Percentiles rank a stretch among this genome's conserved stretches.
These are phyloP conservation scores for Capsicum pubescens DNA, from an alignment of 257 asterid genomes.

Conservation along the genomic window DNA sequence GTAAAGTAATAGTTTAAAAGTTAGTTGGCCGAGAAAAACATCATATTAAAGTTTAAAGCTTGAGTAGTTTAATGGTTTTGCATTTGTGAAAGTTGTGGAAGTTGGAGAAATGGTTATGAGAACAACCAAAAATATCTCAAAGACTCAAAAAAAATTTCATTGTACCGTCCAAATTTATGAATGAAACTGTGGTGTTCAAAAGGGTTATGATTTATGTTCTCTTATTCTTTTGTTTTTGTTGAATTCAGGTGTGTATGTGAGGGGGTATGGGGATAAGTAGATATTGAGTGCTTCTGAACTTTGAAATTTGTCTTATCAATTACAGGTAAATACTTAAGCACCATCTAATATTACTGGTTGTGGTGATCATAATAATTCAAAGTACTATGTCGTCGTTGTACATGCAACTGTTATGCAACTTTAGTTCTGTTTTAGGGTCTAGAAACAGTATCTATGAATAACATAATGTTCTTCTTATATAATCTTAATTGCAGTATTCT, in stretches of 20 bases:
- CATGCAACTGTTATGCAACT: constrained; percentile 56
- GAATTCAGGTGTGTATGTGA: background rate
- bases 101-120: too few species aligned
- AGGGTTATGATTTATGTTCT: background rate
- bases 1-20: too few species aligned
- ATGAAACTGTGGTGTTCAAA: background rate
- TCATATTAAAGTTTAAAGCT: too few species aligned
- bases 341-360: constrained; percentile 76
- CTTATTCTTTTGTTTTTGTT: background rate
- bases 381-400: constrained; percentile 80
- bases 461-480: background rate
- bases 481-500: constrained; percentile 60
- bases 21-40: too few species aligned
- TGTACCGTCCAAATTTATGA: background rate
- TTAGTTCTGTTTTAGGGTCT: background rate
- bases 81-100: too few species aligned
- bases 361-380: constrained; percentile 71
- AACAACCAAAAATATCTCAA: too few species aligned
- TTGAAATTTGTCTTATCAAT: constrained; percentile 26
- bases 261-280: background rate
- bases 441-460: background rate
- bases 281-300: too few species aligned
- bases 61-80: too few species aligned
- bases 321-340: constrained; percentile 89
- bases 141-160: background rate